phyloP scores from a whole-genome alignment of 2,329 filamentous ascomycete species.

The Diaporthe sp. region DNA sequence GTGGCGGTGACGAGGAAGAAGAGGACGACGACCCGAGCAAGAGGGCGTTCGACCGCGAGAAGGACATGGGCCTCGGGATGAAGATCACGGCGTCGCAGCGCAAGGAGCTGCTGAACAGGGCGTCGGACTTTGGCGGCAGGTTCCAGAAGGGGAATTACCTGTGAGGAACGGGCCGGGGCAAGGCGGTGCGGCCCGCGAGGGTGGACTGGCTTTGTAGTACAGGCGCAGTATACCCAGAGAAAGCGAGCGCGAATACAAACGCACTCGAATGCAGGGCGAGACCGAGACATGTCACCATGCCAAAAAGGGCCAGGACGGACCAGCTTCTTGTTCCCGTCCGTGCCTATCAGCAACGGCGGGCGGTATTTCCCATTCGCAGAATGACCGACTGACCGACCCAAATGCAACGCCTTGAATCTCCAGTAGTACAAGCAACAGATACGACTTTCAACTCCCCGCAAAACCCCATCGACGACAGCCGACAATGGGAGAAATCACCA shows the following conservation, averaged over 20 bases:
- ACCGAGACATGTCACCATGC: not conserved
- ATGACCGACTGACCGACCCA: slow-evolving; percentile 1
- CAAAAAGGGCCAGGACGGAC: not conserved
- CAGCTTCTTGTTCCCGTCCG: not conserved
- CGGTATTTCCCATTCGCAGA: not conserved
- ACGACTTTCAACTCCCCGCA: slow-evolving; percentile 19
- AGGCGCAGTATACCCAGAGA: not conserved
- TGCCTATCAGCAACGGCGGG: slow-evolving; percentile 1
- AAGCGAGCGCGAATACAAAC: not conserved
- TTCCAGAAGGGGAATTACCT: slow-evolving; percentile 82
- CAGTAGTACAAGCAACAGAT: not conserved
- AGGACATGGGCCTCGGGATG: slow-evolving; percentile 86
- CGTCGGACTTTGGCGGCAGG: slow-evolving; percentile 82
- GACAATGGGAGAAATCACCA: not conserved
- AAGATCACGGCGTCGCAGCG: slow-evolving; percentile 79
- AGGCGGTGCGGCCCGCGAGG: not conserved
- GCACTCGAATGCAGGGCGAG: not conserved
- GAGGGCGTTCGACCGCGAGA: slow-evolving; percentile 89
- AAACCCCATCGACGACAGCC: slow-evolving; percentile 2
- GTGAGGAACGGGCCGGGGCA: slow-evolving; percentile 41
- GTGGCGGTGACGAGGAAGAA: slow-evolving; percentile 57
- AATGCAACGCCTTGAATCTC: slow-evolving; percentile 12
- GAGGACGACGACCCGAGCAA: slow-evolving; percentile 92
- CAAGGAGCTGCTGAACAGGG: slow-evolving; percentile 81
- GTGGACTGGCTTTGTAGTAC: not conserved